Conservation (phyloP, 805 yeast species). For the Torulaspora quercuum region DNA sequence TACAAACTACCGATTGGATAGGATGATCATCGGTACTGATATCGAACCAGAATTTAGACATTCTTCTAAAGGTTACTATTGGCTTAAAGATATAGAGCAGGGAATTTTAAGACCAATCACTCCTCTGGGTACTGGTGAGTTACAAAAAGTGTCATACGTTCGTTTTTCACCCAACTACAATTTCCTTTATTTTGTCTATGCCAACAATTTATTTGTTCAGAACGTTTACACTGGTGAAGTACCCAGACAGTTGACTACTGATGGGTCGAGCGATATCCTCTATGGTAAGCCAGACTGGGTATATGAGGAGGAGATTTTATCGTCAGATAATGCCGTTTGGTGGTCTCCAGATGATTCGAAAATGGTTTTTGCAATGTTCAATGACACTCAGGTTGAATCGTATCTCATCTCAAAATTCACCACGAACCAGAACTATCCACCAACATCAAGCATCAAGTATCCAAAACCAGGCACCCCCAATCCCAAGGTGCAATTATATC, state of each 20-base stretch:
- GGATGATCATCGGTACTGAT: conserved; percentile 57
- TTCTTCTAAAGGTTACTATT: conserved; percentile 58
- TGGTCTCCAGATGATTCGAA: conserved; percentile 65
- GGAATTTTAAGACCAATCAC: conserved; percentile 36
- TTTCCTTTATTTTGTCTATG: conserved; percentile 52
- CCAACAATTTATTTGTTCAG: conserved; percentile 53
- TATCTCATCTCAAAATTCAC: conserved; percentile 53
- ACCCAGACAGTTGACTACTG: conserved; percentile 34
- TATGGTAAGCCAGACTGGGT: conserved; percentile 83
- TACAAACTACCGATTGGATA: conserved; percentile 45
- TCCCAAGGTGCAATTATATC: conserved; percentile 50
- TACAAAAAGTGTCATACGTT: conserved; percentile 41
- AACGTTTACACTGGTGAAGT: conserved; percentile 27
- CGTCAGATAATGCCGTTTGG: conserved; percentile 59
- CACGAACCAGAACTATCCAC: conserved; percentile 46
- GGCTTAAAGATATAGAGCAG: conserved; percentile 52
- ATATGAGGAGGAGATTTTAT: conserved; percentile 75
- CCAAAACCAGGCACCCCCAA: conserved; percentile 70
- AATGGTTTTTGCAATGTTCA: conserved; percentile 51
- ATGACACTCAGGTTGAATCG: conserved; percentile 57
- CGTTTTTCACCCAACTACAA: conserved; percentile 61
- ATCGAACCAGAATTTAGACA: conserved; percentile 58
- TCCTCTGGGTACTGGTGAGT: conserved; percentile 22
- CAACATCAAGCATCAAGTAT: conserved; percentile 48
- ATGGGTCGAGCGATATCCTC: conserved; percentile 50